Percentiles rank a stretch among this genome's conserved stretches.
phyloP scores from a whole-genome alignment of 1,284 basidiomycete genomes.

The Malassezia globosa region DNA sequence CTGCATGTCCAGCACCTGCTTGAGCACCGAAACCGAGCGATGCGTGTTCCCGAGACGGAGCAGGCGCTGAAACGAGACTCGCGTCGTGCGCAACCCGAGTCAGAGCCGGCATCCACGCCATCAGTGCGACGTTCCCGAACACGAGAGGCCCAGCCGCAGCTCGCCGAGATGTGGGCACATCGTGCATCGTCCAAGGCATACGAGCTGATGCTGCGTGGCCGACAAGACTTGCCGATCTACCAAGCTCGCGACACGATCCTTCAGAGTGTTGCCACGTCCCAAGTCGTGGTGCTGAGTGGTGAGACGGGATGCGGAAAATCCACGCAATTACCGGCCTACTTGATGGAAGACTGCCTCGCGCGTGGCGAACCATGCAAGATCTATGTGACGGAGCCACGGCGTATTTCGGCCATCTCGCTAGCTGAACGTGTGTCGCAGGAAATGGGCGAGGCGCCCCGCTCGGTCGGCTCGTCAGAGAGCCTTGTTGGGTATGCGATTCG shows the following conservation, averaged over 20 bases:
- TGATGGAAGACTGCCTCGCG: constrained; percentile 78
- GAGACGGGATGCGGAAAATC: constrained; percentile 99
- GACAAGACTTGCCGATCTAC: constrained; percentile 76
- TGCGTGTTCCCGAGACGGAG: not conserved
- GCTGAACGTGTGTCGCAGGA: constrained; percentile 90
- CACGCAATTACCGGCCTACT: constrained; percentile 88
- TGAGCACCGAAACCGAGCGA: constrained; percentile 52
- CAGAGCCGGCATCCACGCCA: not conserved
- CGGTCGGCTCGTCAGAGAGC: constrained; percentile 68
- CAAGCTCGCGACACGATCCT: constrained; percentile 68
- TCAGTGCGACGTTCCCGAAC: no score
- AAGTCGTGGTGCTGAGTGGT: constrained; percentile 84
- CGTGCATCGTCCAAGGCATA: constrained; percentile 50
- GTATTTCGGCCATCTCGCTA: constrained; percentile 92
- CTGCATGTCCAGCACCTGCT: constrained; percentile 56
- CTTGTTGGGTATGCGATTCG: constrained; percentile 92
- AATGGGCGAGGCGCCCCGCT: constrained; percentile 70
- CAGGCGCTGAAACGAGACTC: not conserved
- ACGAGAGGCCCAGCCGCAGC: not conserved
- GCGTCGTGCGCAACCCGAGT: not conserved
- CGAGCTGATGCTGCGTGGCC: constrained; percentile 71
- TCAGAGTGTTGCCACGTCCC: constrained; percentile 61
- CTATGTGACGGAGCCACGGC: constrained; percentile 86
- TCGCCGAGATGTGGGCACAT: not conserved
- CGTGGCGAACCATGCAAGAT: constrained; percentile 78